A percentile compares a stretch with the other conserved stretches of the same genome.
Conservation (phyloP, 1,139 yeast genomes). For the Yamadazyma aaseri region DNA sequence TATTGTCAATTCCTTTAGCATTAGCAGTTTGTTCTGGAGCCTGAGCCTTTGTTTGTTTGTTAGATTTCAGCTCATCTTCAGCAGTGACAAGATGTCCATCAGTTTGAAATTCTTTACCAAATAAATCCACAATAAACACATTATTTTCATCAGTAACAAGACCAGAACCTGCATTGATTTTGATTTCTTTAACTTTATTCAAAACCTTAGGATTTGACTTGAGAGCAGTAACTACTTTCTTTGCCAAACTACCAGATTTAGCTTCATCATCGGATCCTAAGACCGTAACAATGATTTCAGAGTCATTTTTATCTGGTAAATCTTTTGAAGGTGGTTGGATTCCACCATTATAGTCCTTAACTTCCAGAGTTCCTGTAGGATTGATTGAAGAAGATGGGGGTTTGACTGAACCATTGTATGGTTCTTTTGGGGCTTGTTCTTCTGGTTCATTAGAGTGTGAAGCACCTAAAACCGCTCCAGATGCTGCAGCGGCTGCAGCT, state of each 20-base stretch:
- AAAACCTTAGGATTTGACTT: conserved; percentile 26
- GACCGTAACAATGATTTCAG: conserved; percentile 19
- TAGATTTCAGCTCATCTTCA: neutral
- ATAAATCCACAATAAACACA: neutral
- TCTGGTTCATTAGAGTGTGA: conserved; percentile 1
- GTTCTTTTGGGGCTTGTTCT: neutral
- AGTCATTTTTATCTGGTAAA: conserved; percentile 2
- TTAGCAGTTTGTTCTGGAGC: neutral
- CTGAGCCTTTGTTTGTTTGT: neutral
- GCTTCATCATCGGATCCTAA: conserved; percentile 28
- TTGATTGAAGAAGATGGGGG: conserved; percentile 10
- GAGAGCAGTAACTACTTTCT: conserved; percentile 27
- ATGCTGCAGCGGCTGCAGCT: conserved; percentile 3
- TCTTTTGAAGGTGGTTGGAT: conserved; percentile 10
- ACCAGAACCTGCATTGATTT: conserved; percentile 32
- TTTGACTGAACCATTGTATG: conserved; percentile 8
- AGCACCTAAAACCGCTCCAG: neutral
- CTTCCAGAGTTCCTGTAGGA: conserved; percentile 6
- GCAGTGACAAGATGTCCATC: neutral
- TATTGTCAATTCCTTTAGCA: conserved; percentile 1
- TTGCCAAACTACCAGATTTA: conserved; percentile 32
- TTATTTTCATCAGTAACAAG: conserved; percentile 29
- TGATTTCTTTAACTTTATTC: conserved; percentile 25
- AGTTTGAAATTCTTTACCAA: conserved; percentile 15
- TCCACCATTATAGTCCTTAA: conserved; percentile 10